Conservation (phyloP, 2,329 filamentous ascomycete genomes). For the Rhinocladiella similis region DNA sequence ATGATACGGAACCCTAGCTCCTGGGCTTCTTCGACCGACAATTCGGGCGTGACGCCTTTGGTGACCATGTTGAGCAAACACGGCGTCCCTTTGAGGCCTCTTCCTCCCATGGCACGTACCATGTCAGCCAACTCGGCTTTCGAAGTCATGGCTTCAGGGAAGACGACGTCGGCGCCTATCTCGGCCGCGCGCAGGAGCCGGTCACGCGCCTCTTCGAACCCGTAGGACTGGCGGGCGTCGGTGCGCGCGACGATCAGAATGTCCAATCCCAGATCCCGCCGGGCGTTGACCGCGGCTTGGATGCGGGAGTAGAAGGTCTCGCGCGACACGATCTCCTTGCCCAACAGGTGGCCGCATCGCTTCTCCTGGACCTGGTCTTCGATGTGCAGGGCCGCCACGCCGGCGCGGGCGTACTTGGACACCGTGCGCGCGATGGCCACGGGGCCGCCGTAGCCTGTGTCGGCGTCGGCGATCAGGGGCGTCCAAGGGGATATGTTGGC, state of each 20-base stretch:
- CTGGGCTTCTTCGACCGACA: conserved; percentile 39
- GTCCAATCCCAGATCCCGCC: conserved; percentile 36
- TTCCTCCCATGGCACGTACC: conserved; percentile 36
- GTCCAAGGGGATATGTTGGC: conserved; percentile 50
- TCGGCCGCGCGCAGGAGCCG: conserved; percentile 40
- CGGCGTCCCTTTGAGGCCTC: no score
- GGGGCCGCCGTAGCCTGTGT: conserved; percentile 55
- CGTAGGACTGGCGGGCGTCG: conserved; percentile 35
- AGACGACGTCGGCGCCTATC: conserved; percentile 42
- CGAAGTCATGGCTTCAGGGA: conserved; percentile 43
- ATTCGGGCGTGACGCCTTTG: conserved; percentile 41
- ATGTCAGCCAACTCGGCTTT: conserved; percentile 37
- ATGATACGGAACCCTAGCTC: conserved; percentile 45
- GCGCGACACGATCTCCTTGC: conserved; percentile 40
- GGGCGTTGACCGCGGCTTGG: conserved; percentile 41
- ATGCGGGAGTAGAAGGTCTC: conserved; percentile 38
- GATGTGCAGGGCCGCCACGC: conserved; percentile 58
- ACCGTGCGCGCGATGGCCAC: conserved; percentile 51
- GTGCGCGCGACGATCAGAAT: conserved; percentile 48
- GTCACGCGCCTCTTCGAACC: conserved; percentile 41
- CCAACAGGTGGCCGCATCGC: conserved; percentile 43
- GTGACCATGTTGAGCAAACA: conserved; percentile 47
- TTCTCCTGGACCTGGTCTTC: conserved; percentile 50
- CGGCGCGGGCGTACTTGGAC: conserved; percentile 51
- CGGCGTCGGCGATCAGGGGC: conserved; percentile 56